Evolutionary conservation across 163 green algal species (phyloP), one percentile per base, ranked within the genome.

Genomic region (Prototheca wickerhamii): DNA sequence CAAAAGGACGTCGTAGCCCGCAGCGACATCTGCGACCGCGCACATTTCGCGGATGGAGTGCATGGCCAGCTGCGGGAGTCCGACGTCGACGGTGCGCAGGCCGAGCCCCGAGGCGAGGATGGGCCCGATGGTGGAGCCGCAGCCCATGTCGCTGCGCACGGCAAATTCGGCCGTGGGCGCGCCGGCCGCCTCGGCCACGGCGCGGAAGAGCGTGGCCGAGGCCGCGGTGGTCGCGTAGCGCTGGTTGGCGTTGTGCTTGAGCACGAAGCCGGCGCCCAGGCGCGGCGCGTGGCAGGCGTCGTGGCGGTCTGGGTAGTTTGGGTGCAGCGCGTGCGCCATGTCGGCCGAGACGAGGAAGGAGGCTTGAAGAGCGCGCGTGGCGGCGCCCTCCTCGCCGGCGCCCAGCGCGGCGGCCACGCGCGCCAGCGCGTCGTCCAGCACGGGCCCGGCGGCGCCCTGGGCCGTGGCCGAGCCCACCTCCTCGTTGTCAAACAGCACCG

Each of bases 221-320:
- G 96, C 77, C 17, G 84, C 71, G 69, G 91, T 95, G 52, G 92
- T 97, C 5, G 90, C 89, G 71, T 97, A 98, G 61, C 89, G 86
- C 82, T 97, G 91, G 82, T 97, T 96, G 43, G 77, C 75, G 76
- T 97, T 97, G 82, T 95, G 86, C 77, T 98, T 97, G 32, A 97
- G 74, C 40, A 98, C 91, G 30, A 97, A 65, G 33, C 91, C 91
- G 35, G 70, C 65, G 61, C 86, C 79, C 57, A 91, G 83, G 29
- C 65, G 42, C n/a, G 84, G 84, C 35, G 75, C 66, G 65, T 87
- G 79, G 30, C 86, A 74, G 2, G 79, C 67, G 63, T 91, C 82
- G 67, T 88, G 81, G 72, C 78, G 83, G 64, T 92, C 87, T 2
- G 76, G 60, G 68, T 96, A 96, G 82, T 96, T 96, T 49, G 89